A percentile compares a stretch with the other conserved stretches of the same genome.
These are phyloP conservation scores for Neoascochyta sp. DNA, from an alignment of 2,329 filamentous ascomycete genomes.

Conservation along the genomic window DNA sequence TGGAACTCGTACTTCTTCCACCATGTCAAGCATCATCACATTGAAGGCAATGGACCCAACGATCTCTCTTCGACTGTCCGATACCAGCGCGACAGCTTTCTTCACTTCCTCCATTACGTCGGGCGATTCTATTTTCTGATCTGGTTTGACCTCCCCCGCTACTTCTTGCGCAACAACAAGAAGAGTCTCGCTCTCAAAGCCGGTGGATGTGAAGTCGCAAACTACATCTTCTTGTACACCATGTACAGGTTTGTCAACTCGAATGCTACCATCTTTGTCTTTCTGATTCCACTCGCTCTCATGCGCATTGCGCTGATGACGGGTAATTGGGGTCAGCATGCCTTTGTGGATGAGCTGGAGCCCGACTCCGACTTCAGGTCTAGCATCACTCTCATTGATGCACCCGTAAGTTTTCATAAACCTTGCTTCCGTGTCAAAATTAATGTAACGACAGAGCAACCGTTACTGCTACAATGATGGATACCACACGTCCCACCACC, in stretches of 20 bases:
- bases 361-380: constrained; percentile 75
- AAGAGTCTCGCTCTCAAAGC: constrained; percentile 52
- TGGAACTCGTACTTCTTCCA: constrained; percentile 86
- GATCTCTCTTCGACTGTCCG: constrained; percentile 73
- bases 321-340: constrained; percentile 82
- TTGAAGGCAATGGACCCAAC: constrained; percentile 73
- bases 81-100: constrained; percentile 67
- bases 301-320: constrained; percentile 72
- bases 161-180: constrained; percentile 66
- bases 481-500: constrained; percentile 76
- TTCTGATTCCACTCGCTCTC: constrained; percentile 62
- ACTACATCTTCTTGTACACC: constrained; percentile 46
- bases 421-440: too few relatives aligned
- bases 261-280: constrained; percentile 59
- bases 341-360: constrained; percentile 70
- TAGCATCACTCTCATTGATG: constrained; percentile 75
- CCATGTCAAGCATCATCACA: constrained; percentile 81
- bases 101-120: constrained; percentile 68
- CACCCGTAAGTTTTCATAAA: constrained; percentile 59
- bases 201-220: constrained; percentile 59
- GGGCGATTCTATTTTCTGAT: constrained; percentile 69
- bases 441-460: constrained; percentile 58
- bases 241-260: constrained; percentile 49
- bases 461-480: constrained; percentile 80
- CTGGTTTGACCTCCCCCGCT: constrained; percentile 71